Evolutionary conservation across 257 asterid species (phyloP).

Genomic region (Salvia splendens): DNA sequence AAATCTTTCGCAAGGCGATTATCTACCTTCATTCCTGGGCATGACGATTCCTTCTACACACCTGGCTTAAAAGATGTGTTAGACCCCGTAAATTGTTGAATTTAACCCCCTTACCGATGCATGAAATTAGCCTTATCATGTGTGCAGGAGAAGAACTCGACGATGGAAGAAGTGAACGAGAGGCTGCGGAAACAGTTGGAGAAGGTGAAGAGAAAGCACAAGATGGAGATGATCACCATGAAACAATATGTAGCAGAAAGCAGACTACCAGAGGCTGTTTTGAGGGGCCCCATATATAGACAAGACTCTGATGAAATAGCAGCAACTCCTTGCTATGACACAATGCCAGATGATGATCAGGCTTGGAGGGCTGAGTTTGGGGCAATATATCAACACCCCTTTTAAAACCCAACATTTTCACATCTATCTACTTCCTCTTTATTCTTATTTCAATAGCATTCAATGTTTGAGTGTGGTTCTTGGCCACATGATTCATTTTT

Average conservation of each 20-base stretch:
- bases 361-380: slow-evolving; percentile 99
- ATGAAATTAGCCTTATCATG: too few species aligned
- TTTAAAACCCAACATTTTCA: slow-evolving; percentile 22
- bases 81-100: too few species aligned
- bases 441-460: neutral
- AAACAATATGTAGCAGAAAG: slow-evolving; percentile 91
- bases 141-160: slow-evolving; percentile 49
- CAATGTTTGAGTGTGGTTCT: neutral
- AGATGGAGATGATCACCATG: slow-evolving; percentile 96
- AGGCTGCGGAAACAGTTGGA: slow-evolving; percentile 71
- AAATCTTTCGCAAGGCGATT: too few species aligned
- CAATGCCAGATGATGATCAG: slow-evolving; percentile 66
- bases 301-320: slow-evolving; percentile 50
- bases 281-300: slow-evolving; percentile 51
- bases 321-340: slow-evolving; percentile 23
- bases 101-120: too few species aligned
- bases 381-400: slow-evolving; percentile 86
- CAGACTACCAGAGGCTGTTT: slow-evolving; percentile 89
- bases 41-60: too few species aligned
- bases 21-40: too few species aligned
- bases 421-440: too few species aligned
- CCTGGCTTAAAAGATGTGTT: too few species aligned
- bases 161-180: slow-evolving; percentile 73
- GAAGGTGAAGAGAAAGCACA: slow-evolving; percentile 86
- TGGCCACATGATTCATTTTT: neutral